phyloP scores from a whole-genome alignment of 768 basidiomycete genomes.

The Cyclocybe cylindracea region DNA sequence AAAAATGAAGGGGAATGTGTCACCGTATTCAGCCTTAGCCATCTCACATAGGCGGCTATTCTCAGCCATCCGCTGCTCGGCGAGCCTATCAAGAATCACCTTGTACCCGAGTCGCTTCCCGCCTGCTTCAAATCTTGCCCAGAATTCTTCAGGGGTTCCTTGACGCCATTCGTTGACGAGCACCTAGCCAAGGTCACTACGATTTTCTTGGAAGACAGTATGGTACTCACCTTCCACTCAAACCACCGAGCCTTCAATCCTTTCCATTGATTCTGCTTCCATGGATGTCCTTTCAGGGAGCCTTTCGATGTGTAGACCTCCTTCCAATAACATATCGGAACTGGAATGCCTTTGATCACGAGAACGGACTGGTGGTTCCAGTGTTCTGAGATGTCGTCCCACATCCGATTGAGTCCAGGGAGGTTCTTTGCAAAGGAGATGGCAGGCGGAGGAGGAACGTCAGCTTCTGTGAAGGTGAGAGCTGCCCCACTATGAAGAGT shows the following conservation, averaged over 20 bases:
- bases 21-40: conserved; percentile 5
- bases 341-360: conserved; percentile 11
- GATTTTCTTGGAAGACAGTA: neutral
- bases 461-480: conserved; percentile 2
- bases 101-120: conserved; percentile 3
- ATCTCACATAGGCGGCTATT: neutral
- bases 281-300: neutral
- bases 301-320: conserved; percentile 8
- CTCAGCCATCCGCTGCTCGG: neutral
- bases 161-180: conserved; percentile 1
- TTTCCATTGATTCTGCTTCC: neutral
- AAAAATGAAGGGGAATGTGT: conserved; percentile 1
- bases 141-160: conserved; percentile 1
- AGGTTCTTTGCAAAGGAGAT: conserved; percentile 21
- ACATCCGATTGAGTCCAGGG: conserved; percentile 20
- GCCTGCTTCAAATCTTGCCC: conserved; percentile 3
- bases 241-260: neutral
- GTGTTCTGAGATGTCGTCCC: conserved; percentile 22
- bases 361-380: conserved; percentile 19
- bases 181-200: neutral
- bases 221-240: neutral
- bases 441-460: conserved; percentile 15
- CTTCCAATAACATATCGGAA: conserved; percentile 20
- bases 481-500: neutral
- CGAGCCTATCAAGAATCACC: neutral